Conservation (phyloP, 306 rosid genomes). For the Begonia fuchsioides region DNA sequence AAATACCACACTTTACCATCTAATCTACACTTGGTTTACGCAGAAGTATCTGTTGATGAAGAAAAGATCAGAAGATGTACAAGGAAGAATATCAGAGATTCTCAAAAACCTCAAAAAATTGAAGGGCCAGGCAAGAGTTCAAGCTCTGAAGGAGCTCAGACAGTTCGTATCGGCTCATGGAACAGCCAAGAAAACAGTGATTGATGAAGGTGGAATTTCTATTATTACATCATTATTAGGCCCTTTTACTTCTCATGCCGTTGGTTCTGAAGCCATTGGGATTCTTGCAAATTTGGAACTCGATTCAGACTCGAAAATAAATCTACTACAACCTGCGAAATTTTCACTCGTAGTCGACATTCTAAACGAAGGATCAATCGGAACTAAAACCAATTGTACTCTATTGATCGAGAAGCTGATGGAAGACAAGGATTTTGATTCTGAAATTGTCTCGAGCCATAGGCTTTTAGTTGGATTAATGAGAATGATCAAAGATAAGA, state of each 20-base stretch:
- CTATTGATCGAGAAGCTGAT: constrained; percentile 36
- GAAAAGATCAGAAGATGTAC: constrained; percentile 56
- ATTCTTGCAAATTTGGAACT: constrained; percentile 46
- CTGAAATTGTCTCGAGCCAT: constrained; percentile 34
- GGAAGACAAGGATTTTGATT: constrained; percentile 27
- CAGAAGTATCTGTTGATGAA: constrained; percentile 41
- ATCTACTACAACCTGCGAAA: constrained; percentile 45
- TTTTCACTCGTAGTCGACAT: constrained; percentile 60
- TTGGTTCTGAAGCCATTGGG: constrained; percentile 69
- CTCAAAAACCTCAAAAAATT: constrained; percentile 40
- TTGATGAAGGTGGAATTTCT: constrained; percentile 30
- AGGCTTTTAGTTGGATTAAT: constrained; percentile 63
- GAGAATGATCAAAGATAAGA: constrained; percentile 53
- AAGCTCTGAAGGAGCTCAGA: constrained; percentile 41
- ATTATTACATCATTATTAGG: constrained; percentile 44
- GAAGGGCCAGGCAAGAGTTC: constrained; percentile 67
- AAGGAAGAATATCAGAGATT: constrained; percentile 41
- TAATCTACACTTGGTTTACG: constrained; percentile 49
- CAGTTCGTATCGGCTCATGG: constrained; percentile 25
- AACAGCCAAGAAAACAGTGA: constrained; percentile 24
- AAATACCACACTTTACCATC: constrained; percentile 44
- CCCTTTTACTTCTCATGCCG: constrained; percentile 68
- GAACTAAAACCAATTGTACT: constrained; percentile 70
- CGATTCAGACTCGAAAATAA: constrained; percentile 26
- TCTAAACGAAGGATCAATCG: constrained; percentile 64